A percentile compares a stretch with the other conserved stretches of the same genome.
phyloP scores from a whole-genome alignment of 108 stramenopile species.

The Stephanodiscus triporus region DNA sequence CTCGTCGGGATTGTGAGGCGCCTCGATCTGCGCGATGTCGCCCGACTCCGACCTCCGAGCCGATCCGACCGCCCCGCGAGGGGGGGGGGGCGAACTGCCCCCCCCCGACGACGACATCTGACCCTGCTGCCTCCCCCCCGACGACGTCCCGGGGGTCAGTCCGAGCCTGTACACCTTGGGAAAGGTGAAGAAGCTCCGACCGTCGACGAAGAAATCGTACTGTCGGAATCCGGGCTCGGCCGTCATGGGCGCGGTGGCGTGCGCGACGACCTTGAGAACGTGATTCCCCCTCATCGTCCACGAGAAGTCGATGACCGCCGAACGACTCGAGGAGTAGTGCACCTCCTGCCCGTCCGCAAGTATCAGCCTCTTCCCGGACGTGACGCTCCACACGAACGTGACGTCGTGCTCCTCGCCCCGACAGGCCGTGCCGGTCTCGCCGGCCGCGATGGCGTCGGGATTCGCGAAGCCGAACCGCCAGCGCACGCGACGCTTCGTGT shows the following conservation, averaged over 20 bases:
- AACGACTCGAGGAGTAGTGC: constrained; percentile 69
- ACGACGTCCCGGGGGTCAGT: constrained; percentile 28
- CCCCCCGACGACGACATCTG: constrained; percentile 34
- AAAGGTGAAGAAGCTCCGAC: constrained; percentile 83
- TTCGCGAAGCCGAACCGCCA: constrained; percentile 94
- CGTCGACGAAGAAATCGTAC: constrained; percentile 92
- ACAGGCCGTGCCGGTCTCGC: constrained; percentile 84
- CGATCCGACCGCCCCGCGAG: constrained; percentile 10
- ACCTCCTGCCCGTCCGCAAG: constrained; percentile 83
- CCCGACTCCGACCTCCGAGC: constrained; percentile 4
- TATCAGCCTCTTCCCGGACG: constrained; percentile 82
- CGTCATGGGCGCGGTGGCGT: constrained; percentile 81
- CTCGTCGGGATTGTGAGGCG: constrained; percentile 86
- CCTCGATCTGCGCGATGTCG: constrained; percentile 70
- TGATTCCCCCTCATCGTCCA: constrained; percentile 91
- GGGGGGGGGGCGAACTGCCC: too few relatives aligned
- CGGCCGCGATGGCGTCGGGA: constrained; percentile 76
- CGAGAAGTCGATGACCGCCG: constrained; percentile 77
- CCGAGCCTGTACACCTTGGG: constrained; percentile 90
- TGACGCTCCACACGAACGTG: constrained; percentile 85
- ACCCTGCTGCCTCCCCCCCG: constrained; percentile 25
- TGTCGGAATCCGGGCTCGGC: constrained; percentile 84
- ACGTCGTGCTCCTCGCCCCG: constrained; percentile 93
- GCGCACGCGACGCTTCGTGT: constrained; percentile 85
- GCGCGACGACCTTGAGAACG: constrained; percentile 86